Base-by-base conservation (phyloP, 441 rosid genomes). In the Gossypium aridum region DNA sequence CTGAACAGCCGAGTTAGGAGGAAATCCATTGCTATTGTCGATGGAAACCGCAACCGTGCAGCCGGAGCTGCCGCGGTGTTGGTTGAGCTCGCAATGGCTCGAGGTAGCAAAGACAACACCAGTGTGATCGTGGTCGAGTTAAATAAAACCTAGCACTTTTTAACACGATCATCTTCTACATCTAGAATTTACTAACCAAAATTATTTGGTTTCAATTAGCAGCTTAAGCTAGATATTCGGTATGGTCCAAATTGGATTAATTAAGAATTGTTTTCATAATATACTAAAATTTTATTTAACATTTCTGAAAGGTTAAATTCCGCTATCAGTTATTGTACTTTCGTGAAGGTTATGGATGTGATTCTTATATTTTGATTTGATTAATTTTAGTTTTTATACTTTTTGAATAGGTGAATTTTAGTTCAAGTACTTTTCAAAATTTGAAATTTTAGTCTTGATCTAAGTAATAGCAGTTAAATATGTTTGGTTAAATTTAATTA, bases 71-170 rank as follows among this genome's bases (percentile, higher is more conserved):
- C 93, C 3, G 80, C 86, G 0, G 61, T 81, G 61, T 67, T 91
- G 7, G 87, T 85, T 4, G 87, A 89, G 73, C 81, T 89, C 31
- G 92, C 92, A 3, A 74, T 91, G 14, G 87, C 84, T 61, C 79
- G 89, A 16, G 90, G 92, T 3, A 89, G 92, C 84, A 78, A 57
- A 72, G 93, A 91, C 69, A 89, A 91, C 64, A 83, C 87, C 22
- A 91, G 88, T 26, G 84, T 90, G 1, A 72, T 88, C 2, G 87
- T 87, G 17, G 85, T 90, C 70, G 88, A 86, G 61, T 88, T 90
- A 1, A 80, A 68, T 6, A 8, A 76, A 75, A 17, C 64, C 61
- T 16, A 23, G 37, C 19, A 37, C n/a, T 47, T 12, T 47, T 47
- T 47, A 45, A 10, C 51, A 45, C 12, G n/a, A 45, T 12, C 14